phyloP scores from a whole-genome alignment of 805 yeast genomes.

The Wickerhamomyces strasburgensis region DNA sequence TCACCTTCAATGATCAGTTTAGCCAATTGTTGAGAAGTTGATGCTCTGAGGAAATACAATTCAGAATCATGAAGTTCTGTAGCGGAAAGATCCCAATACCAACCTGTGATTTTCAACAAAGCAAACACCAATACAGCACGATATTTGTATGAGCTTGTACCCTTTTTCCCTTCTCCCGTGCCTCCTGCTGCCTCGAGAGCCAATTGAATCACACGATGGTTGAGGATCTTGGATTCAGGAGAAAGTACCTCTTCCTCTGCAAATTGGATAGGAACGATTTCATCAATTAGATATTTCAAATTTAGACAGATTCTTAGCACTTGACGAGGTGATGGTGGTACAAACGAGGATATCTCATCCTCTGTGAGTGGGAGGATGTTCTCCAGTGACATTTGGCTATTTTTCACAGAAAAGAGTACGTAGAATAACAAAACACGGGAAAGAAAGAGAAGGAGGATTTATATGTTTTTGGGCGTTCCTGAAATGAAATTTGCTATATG shows the following conservation, averaged over 20 bases:
- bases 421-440: no score
- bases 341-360: conserved; percentile 16
- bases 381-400: conserved; percentile 10
- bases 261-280: conserved; percentile 62
- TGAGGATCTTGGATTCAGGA: conserved; percentile 57
- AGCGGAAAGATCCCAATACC: conserved; percentile 63
- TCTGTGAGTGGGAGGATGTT: conserved; percentile 20
- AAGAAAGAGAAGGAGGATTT: neutral
- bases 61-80: conserved; percentile 65
- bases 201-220: conserved; percentile 50
- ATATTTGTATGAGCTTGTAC: conserved; percentile 55
- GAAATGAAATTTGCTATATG: neutral
- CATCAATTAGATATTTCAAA: conserved; percentile 67
- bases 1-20: conserved; percentile 62
- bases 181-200: conserved; percentile 81
- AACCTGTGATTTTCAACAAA: conserved; percentile 65
- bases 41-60: conserved; percentile 52
- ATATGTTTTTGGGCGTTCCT: no score
- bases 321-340: conserved; percentile 59
- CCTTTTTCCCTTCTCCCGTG: conserved; percentile 49
- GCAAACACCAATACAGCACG: conserved; percentile 66
- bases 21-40: conserved; percentile 73
- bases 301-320: conserved; percentile 65
- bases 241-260: conserved; percentile 43
- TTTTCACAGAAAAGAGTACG: no score